Percentiles rank a stretch among this genome's conserved stretches.
phyloP scores from a whole-genome alignment of 192 early-diverging fungal genomes.

The Coemansia sp. region DNA sequence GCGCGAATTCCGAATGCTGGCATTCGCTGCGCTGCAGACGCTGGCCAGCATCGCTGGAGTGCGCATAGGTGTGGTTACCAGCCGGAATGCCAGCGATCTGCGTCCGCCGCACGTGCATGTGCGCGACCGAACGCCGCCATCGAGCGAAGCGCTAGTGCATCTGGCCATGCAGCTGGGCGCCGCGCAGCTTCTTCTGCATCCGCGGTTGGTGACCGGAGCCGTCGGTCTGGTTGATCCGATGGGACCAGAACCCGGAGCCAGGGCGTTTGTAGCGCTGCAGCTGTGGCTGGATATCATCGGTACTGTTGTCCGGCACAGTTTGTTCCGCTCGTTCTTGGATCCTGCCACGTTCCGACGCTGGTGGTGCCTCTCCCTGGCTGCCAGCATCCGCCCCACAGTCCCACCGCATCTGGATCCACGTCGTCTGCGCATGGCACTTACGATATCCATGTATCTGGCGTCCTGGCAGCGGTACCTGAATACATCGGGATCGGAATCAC shows the following conservation, averaged over 20 bases:
- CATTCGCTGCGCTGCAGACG: constrained; percentile 21
- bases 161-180: constrained; percentile 26
- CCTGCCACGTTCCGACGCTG: constrained; percentile 11
- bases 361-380: constrained; percentile 36
- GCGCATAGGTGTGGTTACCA: constrained; percentile 10
- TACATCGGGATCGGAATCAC: constrained; percentile 4
- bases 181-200: constrained; percentile 24
- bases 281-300: constrained; percentile 49
- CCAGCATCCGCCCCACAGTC: constrained; percentile 9
- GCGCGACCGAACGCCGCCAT: constrained; percentile 35
- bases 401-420: not conserved
- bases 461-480: constrained; percentile 33
- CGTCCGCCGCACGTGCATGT: constrained; percentile 28
- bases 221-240: not conserved
- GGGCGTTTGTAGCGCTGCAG: constrained; percentile 18
- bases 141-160: constrained; percentile 32
- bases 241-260: not conserved
- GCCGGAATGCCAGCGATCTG: constrained; percentile 6
- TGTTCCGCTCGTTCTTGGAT: constrained; percentile 27
- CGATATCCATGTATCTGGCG: constrained; percentile 28
- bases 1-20: not conserved
- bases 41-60: constrained; percentile 32
- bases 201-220: constrained; percentile 7
- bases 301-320: constrained; percentile 26
- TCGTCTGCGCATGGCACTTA: constrained; percentile 13